phyloP scores from a whole-genome alignment of 2,329 filamentous ascomycete genomes.

The Monosporascus ibericus region DNA sequence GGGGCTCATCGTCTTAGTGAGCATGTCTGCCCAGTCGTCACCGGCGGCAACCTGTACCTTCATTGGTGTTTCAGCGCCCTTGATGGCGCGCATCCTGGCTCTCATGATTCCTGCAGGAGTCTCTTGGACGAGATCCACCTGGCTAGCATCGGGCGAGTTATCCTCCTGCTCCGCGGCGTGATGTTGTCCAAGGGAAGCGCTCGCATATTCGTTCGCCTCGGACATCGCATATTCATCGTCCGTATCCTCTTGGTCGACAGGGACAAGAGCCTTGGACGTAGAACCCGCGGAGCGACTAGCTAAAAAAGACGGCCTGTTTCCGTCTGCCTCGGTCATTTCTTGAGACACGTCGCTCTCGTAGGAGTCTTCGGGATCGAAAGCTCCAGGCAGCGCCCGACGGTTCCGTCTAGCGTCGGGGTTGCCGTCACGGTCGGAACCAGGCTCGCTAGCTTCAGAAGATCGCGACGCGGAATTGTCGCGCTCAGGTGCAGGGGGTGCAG shows the following conservation, averaged over 20 bases:
- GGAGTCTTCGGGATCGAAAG: slow-evolving; percentile 61
- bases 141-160: slow-evolving; percentile 48
- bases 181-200: slow-evolving; percentile 68
- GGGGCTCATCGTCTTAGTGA: slow-evolving; percentile 90
- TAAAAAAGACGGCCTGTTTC: slow-evolving; percentile 73
- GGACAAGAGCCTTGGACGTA: slow-evolving; percentile 54
- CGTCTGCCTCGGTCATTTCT: slow-evolving; percentile 38
- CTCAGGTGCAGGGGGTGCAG: slow-evolving; percentile 9
- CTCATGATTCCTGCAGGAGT: slow-evolving; percentile 57
- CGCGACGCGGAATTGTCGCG: slow-evolving; percentile 19
- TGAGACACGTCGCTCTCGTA: slow-evolving; percentile 47
- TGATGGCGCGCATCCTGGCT: slow-evolving; percentile 58
- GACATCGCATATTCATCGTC: slow-evolving; percentile 73
- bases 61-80: slow-evolving; percentile 51
- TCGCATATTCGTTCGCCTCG: slow-evolving; percentile 68
- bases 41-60: slow-evolving; percentile 59
- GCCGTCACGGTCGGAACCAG: slow-evolving; percentile 43
- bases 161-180: slow-evolving; percentile 68
- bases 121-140: slow-evolving; percentile 37
- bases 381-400: slow-evolving; percentile 61
- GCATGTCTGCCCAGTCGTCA: slow-evolving; percentile 88
- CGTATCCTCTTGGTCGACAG: slow-evolving; percentile 60
- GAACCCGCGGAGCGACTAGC: slow-evolving; percentile 84
- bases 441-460: slow-evolving; percentile 22
- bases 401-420: slow-evolving; percentile 50